phyloP scores from a whole-genome alignment of 306 rosid genomes.

The Leucaena leucocephala region DNA sequence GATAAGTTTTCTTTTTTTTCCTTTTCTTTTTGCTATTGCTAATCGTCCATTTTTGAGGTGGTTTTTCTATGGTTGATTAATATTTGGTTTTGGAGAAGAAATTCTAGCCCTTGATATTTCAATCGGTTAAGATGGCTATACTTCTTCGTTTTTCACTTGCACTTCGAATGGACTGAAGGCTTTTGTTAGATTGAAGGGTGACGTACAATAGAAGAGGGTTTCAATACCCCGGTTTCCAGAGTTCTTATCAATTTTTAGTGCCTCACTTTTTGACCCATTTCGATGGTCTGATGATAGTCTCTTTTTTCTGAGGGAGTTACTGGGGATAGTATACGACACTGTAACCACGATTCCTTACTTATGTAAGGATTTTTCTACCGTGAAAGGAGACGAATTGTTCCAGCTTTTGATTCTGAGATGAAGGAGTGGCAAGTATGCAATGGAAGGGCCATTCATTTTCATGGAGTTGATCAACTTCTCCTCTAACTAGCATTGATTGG shows the following conservation, averaged over 20 bases:
- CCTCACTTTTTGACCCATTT: not conserved
- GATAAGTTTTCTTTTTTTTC: not conserved
- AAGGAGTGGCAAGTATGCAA: not conserved
- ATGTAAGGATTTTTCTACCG: slow-evolving; percentile 8
- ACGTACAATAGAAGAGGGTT: slow-evolving; percentile 14
- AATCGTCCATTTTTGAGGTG: not conserved
- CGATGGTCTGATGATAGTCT: not conserved
- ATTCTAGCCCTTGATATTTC: not conserved
- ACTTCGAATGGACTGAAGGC: not conserved
- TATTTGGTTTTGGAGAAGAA: slow-evolving; percentile 23
- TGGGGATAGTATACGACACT: not conserved
- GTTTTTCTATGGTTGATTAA: slow-evolving; percentile 23
- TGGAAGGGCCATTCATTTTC: not conserved
- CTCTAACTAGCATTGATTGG: not conserved
- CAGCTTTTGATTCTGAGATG: slow-evolving; percentile 1
- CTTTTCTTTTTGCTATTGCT: not conserved
- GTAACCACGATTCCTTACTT: not conserved
- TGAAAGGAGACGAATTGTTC: slow-evolving; percentile 15
- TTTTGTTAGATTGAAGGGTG: slow-evolving; percentile 20
- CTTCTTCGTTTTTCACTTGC: slow-evolving; percentile 7
- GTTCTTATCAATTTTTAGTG: slow-evolving; percentile 9
- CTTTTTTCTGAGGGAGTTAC: not conserved
- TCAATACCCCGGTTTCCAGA: slow-evolving; percentile 18
- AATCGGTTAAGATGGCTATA: slow-evolving; percentile 19
- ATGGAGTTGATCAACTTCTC: not conserved